Evolutionary conservation across 148 eudicot genomes (phyloP), one percentile per base, ranked within the genome.

Genomic region (Rhododendron simsii): DNA sequence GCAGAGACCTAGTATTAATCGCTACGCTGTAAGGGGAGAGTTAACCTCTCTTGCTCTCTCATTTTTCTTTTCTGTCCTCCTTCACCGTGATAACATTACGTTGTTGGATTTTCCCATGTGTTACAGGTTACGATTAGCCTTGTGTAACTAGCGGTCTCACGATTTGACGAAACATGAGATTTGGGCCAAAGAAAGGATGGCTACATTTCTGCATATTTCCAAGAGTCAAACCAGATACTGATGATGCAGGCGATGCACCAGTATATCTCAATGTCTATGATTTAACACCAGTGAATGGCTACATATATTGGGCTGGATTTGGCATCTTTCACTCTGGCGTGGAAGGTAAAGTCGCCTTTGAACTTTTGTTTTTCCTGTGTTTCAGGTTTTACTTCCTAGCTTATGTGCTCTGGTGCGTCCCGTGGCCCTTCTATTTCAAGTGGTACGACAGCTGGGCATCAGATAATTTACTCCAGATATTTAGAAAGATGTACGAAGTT

Each of bases 271-370:
- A 95, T 90, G 98, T 95, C 20, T 94, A 95, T 87, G 98, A 95
- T 84, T 87, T 95, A 80, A 95, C 99, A 37, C 97, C 98, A 73
- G 92, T 95, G 89, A 96, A 96, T 55, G 95, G 96, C 65, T 96
- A 96, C 82, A 94, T 93, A 57, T 95, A 94, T 69, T 96, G 99
- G 99, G 96, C 95, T 80, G 98, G 99, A 83, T 91, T 95, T 59
- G 99, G 99, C 59, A 92, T 95, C 63, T 96, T 95, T 90, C 99
- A 96, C 88, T 95, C 99, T 78, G 98, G 98, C 41, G 99, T 96
- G 18, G 98, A 96, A 94, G 98, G 99, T 96, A 91, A 87, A 39
- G 80, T 55, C 33, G 7, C 71, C 78, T 71, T 84, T 77, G 51
- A 50, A 71, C 78, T 33, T 37, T 65, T 41, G 7, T 84, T 39